Evolutionary conservation across 202 grass and related monocot species (phyloP).

Genomic region (Saccharum hybrid): DNA sequence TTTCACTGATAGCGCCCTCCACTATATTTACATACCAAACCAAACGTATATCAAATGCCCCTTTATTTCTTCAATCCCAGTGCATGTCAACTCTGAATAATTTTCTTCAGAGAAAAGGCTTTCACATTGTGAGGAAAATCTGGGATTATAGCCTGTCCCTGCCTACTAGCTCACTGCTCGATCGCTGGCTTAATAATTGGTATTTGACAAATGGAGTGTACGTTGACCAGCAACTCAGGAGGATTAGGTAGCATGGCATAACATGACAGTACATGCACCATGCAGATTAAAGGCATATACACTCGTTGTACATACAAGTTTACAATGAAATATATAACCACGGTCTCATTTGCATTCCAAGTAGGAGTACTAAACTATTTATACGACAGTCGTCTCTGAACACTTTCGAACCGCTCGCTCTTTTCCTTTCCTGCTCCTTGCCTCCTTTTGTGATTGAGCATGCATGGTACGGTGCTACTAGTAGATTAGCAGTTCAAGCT

Average conservation of each 20-base stretch:
- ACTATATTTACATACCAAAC: too few relatives aligned
- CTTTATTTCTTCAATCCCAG: too few relatives aligned
- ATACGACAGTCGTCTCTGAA: not conserved
- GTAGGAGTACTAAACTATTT: constrained; percentile 8
- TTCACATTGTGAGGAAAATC: too few relatives aligned
- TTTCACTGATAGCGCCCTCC: too few relatives aligned
- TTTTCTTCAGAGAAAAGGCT: too few relatives aligned
- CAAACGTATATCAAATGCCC: too few relatives aligned
- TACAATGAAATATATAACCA: not conserved
- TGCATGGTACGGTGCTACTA: not conserved
- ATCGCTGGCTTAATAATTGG: too few relatives aligned
- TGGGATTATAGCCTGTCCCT: too few relatives aligned
- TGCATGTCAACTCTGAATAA: too few relatives aligned
- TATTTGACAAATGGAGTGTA: constrained; percentile 32
- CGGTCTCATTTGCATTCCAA: constrained; percentile 22
- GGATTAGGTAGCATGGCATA: constrained; percentile 58
- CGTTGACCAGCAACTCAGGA: constrained; percentile 30
- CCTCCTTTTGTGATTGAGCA: not conserved
- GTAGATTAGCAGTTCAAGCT: constrained; percentile 5
- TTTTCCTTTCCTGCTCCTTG: not conserved
- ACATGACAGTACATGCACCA: constrained; percentile 42
- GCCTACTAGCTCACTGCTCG: too few relatives aligned
- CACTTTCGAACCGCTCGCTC: not conserved
- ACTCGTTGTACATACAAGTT: not conserved
- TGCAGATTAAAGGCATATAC: not conserved